These are phyloP conservation scores for Lotus japonicus DNA, from an alignment of 306 rosid species.

Conservation along the genomic window DNA sequence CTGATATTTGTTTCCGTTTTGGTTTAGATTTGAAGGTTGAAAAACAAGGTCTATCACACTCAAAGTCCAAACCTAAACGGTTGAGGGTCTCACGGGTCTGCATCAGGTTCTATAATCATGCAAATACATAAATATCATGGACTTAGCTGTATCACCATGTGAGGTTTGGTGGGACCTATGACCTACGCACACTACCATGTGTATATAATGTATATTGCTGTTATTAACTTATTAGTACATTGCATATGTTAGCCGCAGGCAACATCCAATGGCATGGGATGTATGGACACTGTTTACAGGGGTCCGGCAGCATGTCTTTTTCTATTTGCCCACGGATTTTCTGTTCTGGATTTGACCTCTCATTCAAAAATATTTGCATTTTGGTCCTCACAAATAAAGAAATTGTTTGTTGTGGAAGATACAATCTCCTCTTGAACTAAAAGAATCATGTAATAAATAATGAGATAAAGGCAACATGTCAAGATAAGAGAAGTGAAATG, in stretches of 20 bases:
- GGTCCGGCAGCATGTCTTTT: background rate
- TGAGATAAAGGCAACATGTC: no score
- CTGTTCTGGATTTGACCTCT: background rate
- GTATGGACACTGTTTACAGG: background rate
- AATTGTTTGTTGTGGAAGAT: no score
- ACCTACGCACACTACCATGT: background rate
- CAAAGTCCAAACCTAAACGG: background rate
- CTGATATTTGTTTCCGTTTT: background rate
- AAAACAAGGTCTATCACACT: conserved; percentile 7
- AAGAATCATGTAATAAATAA: no score
- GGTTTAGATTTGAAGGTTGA: background rate
- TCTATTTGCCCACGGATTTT: background rate
- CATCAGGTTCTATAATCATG: background rate
- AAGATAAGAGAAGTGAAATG: no score
- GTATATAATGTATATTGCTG: background rate
- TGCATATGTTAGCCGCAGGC: background rate
- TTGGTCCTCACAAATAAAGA: no score
- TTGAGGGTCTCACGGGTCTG: background rate
- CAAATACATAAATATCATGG: background rate
- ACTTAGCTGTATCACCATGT: conserved; percentile 13
- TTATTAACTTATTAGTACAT: background rate
- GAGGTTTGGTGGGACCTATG: conserved; percentile 2
- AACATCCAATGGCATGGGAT: background rate
- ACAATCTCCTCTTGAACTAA: no score
- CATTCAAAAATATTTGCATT: no score